Base-by-base conservation (phyloP, 768 basidiomycete species). In the Hypholoma sublateritium region DNA sequence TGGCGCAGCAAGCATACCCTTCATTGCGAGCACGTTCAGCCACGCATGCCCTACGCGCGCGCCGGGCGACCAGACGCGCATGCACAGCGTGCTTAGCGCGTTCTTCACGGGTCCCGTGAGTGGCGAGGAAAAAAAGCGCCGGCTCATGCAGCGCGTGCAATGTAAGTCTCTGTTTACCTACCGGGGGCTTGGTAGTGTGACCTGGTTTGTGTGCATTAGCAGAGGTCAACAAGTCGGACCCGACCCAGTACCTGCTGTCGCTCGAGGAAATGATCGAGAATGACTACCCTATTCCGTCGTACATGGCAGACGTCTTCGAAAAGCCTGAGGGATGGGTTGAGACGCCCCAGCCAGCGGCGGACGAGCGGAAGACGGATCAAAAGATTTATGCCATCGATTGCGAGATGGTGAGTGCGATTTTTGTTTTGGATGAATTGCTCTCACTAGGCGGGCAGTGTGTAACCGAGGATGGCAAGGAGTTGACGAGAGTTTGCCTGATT, bases 11-110 rank as follows among this genome's bases (percentile, higher is more conserved):
- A 75, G 69, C 22, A 74, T 87, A 21, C 86, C 84, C 2, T 98
- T 83, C 74, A 88, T 86, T 58, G 82, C 82, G 39, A 88, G 76
- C 34, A 91, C 82, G 4, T 99, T 98, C 75, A 91, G 90, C 56
- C 93, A 97, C 74, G 94, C 93, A 13, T 93, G 91, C 60, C 96
- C 95, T 0, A 95, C 95, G 0, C 85, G 89, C 17, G 95, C 95
- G 0, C 95, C 95, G 0, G 97, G 96, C 0, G 96, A 98, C 62
- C 79, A 81, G 52, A 87, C 81, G 35, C 79, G 86, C 42, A 88
- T 98, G 86, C 89, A 94, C 65, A 91, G 89, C 24, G 88, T 93
- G 39, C 79, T 96, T 21, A 86, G 88, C 62, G 73, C 86, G 0
- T 92, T 98, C 66, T 89, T 98, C 70, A 87, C 86, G 47, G 80